Percentiles rank a stretch among this genome's conserved stretches.
These are phyloP conservation scores for Podila clonocystis DNA, from an alignment of 192 early-diverging fungal species.

Conservation along the genomic window DNA sequence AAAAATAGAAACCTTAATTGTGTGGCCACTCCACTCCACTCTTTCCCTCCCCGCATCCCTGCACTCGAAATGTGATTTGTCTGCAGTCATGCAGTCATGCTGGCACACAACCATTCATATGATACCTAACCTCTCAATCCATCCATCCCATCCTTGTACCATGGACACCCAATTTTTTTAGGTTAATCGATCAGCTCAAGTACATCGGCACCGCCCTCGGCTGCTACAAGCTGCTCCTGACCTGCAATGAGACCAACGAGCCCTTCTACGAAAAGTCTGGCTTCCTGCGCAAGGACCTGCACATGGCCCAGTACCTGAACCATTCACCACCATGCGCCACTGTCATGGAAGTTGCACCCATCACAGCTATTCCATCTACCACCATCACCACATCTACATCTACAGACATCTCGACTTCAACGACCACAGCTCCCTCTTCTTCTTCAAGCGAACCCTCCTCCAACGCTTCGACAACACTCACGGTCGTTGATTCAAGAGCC, in stretches of 20 bases:
- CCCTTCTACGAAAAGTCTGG: constrained; percentile 95
- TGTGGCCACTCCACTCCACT: too few relatives aligned
- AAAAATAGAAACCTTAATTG: constrained; percentile 8
- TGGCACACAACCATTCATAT: not conserved
- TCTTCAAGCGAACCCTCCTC: constrained; percentile 7
- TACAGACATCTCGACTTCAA: not conserved
- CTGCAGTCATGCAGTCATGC: not conserved
- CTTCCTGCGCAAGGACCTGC: constrained; percentile 77
- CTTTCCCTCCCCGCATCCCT: too few relatives aligned
- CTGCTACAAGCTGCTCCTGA: constrained; percentile 92
- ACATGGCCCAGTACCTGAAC: constrained; percentile 72
- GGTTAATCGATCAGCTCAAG: constrained; percentile 88
- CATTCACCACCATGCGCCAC: not conserved
- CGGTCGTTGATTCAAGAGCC: not conserved
- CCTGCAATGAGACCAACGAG: constrained; percentile 80
- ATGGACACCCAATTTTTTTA: constrained; percentile 9
- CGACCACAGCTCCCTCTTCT: not conserved
- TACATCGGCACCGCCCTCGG: constrained; percentile 76
- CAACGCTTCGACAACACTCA: constrained; percentile 3
- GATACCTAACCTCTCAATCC: not conserved
- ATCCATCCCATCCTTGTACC: not conserved
- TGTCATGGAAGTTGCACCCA: not conserved
- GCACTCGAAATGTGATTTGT: not conserved
- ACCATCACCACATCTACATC: not conserved
- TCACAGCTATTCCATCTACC: not conserved